Conservation (phyloP, 352 stramenopile genomes). For the Pythium sp. region DNA sequence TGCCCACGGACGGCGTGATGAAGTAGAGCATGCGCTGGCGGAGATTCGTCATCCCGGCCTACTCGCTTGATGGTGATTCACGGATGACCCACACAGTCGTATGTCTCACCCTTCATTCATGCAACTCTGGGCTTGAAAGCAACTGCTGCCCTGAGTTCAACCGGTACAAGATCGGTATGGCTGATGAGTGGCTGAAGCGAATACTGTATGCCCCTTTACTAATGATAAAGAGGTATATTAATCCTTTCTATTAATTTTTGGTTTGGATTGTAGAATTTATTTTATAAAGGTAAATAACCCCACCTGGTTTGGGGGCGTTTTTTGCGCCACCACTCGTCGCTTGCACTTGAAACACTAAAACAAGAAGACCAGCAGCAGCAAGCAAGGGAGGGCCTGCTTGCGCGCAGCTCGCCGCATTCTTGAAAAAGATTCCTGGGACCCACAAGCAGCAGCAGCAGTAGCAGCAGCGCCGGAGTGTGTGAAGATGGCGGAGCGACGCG, state of each 20-base stretch:
- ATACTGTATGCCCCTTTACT: no score
- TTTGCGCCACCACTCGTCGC: slow-evolving; percentile 7
- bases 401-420: slow-evolving; percentile 2
- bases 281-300: no score
- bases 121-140: not conserved
- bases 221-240: no score
- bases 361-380: not conserved
- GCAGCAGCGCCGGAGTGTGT: slow-evolving; percentile 19
- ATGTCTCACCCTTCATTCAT: not conserved
- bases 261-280: no score
- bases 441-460: slow-evolving; percentile 11
- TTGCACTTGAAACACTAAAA: slow-evolving; percentile 6
- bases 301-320: not conserved
- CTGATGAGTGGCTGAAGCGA: no score
- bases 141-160: not conserved
- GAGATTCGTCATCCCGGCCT: not conserved
- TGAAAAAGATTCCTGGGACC: slow-evolving; percentile 14
- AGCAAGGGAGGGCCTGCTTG: not conserved
- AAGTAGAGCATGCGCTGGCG: slow-evolving; percentile 44
- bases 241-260: no score
- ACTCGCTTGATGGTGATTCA: not conserved
- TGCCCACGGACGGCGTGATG: slow-evolving; percentile 50
- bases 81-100: not conserved
- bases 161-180: no score
- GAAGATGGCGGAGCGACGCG: slow-evolving; percentile 35